Evolutionary conservation across 352 stramenopile genomes (phyloP).

Genomic region (Globisporangium viniferum): DNA sequence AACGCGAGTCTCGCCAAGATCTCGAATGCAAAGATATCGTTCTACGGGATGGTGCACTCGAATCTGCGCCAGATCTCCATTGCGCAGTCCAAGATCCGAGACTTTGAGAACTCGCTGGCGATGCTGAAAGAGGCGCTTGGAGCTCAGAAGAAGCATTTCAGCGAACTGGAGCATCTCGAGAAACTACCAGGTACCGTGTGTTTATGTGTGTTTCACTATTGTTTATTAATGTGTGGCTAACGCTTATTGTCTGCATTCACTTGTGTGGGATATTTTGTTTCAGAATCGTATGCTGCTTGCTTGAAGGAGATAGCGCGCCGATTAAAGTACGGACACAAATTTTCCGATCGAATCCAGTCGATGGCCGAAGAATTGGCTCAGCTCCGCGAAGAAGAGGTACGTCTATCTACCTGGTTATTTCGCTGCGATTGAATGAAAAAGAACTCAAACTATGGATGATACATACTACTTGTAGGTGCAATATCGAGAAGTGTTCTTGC

Average conservation of each 20-base stretch:
- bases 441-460: not conserved
- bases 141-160: conserved; percentile 83
- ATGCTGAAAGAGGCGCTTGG: conserved; percentile 75
- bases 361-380: conserved; percentile 86
- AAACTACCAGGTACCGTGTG: conserved; percentile 58
- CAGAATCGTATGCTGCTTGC: conserved; percentile 76
- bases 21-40: conserved; percentile 45
- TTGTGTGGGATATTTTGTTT: not conserved
- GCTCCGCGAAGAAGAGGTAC: conserved; percentile 76
- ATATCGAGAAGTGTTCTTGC: conserved; percentile 72
- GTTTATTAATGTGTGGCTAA: not conserved
- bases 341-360: conserved; percentile 78
- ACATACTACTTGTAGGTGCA: conserved; percentile 33
- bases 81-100: conserved; percentile 84
- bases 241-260: not conserved
- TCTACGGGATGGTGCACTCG: conserved; percentile 55
- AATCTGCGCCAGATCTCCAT: conserved; percentile 71
- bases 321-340: conserved; percentile 63
- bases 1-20: conserved; percentile 51
- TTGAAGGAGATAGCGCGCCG: conserved; percentile 77
- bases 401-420: not conserved
- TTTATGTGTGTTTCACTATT: not conserved
- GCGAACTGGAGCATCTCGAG: conserved; percentile 81
- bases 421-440: not conserved
- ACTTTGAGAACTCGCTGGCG: conserved; percentile 84